These are phyloP conservation scores for Linderniella brevidens DNA, from an alignment of 257 asterid species.

Conservation along the genomic window DNA sequence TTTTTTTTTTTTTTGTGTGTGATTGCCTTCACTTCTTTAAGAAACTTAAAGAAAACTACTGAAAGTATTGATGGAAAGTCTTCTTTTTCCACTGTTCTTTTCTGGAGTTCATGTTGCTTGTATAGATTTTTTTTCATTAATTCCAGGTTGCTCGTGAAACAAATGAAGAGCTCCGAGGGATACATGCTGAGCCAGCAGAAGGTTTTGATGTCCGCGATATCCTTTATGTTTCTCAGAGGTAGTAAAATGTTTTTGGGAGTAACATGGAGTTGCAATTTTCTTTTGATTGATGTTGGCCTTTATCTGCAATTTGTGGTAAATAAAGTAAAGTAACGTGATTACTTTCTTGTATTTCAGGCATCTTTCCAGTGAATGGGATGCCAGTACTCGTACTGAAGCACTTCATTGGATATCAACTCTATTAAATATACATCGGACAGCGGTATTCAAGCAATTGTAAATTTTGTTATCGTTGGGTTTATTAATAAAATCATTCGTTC, in stretches of 20 bases:
- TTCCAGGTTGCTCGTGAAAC: conserved; percentile 89
- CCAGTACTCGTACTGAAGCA: conserved; percentile 86
- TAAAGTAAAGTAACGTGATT: too few relatives aligned
- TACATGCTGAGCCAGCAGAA: conserved; percentile 75
- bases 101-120: not conserved
- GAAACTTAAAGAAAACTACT: too few relatives aligned
- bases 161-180: conserved; percentile 80
- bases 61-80: conserved; percentile 5
- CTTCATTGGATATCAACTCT: conserved; percentile 82
- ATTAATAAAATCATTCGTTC: too few relatives aligned
- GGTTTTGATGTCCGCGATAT: conserved; percentile 83
- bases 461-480: too few relatives aligned
- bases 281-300: too few relatives aligned
- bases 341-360: conserved; percentile 34
- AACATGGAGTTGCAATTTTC: too few relatives aligned
- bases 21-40: too few relatives aligned
- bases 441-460: conserved; percentile 22
- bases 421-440: conserved; percentile 49
- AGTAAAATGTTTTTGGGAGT: conserved; percentile 8
- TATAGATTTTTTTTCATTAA: conserved; percentile 9
- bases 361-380: conserved; percentile 90
- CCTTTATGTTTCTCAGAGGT: conserved; percentile 84
- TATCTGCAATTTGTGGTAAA: too few relatives aligned
- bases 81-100: conserved; percentile 4
- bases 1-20: too few relatives aligned